phyloP scores from a whole-genome alignment of 768 basidiomycete genomes.

The Polyporus arcularius region DNA sequence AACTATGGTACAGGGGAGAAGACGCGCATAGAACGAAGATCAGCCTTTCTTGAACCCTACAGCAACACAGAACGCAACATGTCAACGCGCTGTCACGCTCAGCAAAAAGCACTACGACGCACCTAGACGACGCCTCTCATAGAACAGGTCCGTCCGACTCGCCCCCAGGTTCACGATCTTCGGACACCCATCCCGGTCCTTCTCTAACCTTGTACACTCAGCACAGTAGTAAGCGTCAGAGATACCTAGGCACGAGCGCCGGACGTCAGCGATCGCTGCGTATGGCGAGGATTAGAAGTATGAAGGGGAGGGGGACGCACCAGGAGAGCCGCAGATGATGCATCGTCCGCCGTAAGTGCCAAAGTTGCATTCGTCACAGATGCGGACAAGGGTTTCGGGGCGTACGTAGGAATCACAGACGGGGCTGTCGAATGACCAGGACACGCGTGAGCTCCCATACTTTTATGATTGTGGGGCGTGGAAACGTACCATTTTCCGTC shows the following conservation, averaged over 20 bases:
- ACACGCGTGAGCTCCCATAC: neutral
- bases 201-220: slow-evolving; percentile 94
- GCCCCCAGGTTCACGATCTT: slow-evolving; percentile 98
- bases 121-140: slow-evolving; percentile 86
- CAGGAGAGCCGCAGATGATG: slow-evolving; percentile 96
- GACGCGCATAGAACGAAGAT: neutral
- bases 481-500: slow-evolving; percentile 94
- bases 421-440: slow-evolving; percentile 53
- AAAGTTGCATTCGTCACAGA: slow-evolving; percentile 99
- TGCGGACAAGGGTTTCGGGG: slow-evolving; percentile 95
- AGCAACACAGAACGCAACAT: neutral
- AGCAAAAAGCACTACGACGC: slow-evolving; percentile 23
- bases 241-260: slow-evolving; percentile 60
- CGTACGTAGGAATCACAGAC: slow-evolving; percentile 99
- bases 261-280: neutral
- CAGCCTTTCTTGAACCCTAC: slow-evolving; percentile 72
- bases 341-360: slow-evolving; percentile 97
- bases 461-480: neutral
- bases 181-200: slow-evolving; percentile 97
- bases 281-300: too few relatives aligned
- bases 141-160: slow-evolving; percentile 89
- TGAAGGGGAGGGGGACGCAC: slow-evolving; percentile 46
- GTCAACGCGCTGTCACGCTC: neutral
- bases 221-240: slow-evolving; percentile 99
- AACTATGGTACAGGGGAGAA: neutral